Percentiles rank a stretch among this genome's conserved stretches.
Conservation (phyloP, 2,329 filamentous ascomycete genomes). For the Pestalotiopsis sp. region DNA sequence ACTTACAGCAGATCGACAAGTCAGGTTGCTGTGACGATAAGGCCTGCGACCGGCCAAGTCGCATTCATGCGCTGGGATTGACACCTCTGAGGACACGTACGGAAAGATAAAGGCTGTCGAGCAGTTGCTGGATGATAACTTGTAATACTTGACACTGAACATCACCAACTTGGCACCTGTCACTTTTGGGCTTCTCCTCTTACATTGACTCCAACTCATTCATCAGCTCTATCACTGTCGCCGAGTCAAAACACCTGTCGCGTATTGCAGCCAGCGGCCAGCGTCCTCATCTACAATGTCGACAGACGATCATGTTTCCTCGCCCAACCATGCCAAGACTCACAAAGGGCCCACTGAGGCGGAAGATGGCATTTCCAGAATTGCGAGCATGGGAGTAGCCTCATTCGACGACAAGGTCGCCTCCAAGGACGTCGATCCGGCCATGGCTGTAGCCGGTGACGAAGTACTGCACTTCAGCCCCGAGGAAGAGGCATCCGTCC, state of each 20-base stretch:
- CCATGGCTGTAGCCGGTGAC: not conserved
- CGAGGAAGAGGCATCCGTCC: not conserved
- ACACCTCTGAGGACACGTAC: not conserved
- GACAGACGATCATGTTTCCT: not conserved
- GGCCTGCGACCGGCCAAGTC: not conserved
- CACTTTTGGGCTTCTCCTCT: too few relatives aligned
- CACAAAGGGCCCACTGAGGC: not conserved
- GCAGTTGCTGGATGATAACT: not conserved
- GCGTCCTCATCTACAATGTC: not conserved
- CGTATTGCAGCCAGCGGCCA: too few relatives aligned
- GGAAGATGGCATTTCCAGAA: not conserved
- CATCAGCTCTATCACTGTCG: too few relatives aligned
- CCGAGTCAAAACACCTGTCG: too few relatives aligned
- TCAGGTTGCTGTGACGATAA: not conserved
- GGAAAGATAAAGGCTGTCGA: not conserved
- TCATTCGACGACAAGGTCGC: not conserved
- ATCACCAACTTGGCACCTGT: too few relatives aligned
- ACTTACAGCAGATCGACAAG: too few relatives aligned
- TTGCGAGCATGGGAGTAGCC: not conserved
- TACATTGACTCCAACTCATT: too few relatives aligned
- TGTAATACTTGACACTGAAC: too few relatives aligned
- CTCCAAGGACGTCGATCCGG: not conserved
- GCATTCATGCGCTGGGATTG: not conserved
- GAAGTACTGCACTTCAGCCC: not conserved
- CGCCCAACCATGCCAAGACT: not conserved